Base-by-base conservation (phyloP, 2,329 filamentous ascomycete genomes). In the Orbilia blumenaviensis region DNA sequence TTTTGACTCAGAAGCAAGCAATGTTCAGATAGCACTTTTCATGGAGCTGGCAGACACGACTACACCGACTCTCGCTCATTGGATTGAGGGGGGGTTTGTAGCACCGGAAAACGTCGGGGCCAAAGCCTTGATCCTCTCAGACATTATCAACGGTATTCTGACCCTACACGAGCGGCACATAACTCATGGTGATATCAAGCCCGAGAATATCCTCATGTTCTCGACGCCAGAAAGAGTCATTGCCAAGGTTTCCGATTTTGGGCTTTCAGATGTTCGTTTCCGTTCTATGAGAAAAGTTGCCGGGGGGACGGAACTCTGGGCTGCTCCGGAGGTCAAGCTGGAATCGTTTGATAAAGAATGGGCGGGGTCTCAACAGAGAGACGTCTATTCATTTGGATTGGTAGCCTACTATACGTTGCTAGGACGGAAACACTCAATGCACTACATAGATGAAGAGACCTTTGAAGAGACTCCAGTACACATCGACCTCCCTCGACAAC, bases 351-450 rank as follows among this genome's bases (percentile, higher is more conserved):
- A 48, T 27, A 12, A 48, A 27, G 16, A 42, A 16, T 21, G 12
- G 18, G 34, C 21, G 2, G 32, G 32, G 32, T 42, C 32, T 36
- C 21, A 21, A 9, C 10, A 16, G 16, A 60, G 54, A 60, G 54
- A 60, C n/a, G 54, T 60, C 10, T 60, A 60, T 41, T 60, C 54
- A n/a, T 42, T 60, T 25, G 54, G 54, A 10, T 41, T 60, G 54
- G 29, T 60, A 36, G 29, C 54, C 4, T 60, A 60, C 14, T 60
- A 60, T 42, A 18, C 21, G 14, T 18, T 60, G 12, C n/a, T 60
- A 21, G 54, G 34, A 16, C 5, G 21, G 21, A 48, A 34, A 3
- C 50, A 36, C 50, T 56, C 27, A n/a, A 25, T 14, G 27, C 12
- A 16, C 48, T 52, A 52, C 9, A 52, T 21, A 44, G 41, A 44